Evolutionary conservation across 805 yeast genomes (phyloP), one percentile per base, ranked within the genome.

Genomic region (Yueomyces sp.): DNA sequence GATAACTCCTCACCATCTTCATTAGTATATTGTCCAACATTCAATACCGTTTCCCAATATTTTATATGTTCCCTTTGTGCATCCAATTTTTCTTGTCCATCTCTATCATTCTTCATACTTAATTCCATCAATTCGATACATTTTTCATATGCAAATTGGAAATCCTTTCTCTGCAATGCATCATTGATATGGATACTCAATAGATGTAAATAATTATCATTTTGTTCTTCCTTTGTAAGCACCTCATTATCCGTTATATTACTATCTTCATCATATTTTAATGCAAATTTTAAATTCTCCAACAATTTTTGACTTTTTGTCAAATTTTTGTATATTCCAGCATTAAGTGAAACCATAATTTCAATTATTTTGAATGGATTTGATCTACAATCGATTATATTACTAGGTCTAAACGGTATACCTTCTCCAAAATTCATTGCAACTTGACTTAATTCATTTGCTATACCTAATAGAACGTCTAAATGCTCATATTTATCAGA

Each of bases 151-250:
- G 94, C 87, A 49, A 66, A 76, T 2, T 59, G 56, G 50, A 84
- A 83, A 56, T 84, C 81, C 46, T 67, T 64, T 40, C 80, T 76
- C 1, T 71, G 76, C 29, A 83, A 64, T 0, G 94, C 76, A 39
- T 80, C 69, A 50, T 83, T 85, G 27, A 85, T 75, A 51, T 85
- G 80, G 37, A 74, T 67, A 12, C 69, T 61, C 44, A 30, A 30
- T 30, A 30, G 2, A 30, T 30, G 6, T 6, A 30, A 6, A 30
- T 30, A 30, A 30, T 30, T 9, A 30, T 9, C 9, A 6, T 6
- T 9, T 19, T 19, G 19, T 19, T 19, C 19, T 19, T 19, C 19
- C 2, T 19, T 19, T 19, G 19, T 19, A 19, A 19, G 19, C 19
- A 19, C 19, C 19, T 19, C 19, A 19, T 19, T 19, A 19, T 19